A percentile compares a stretch with the other conserved stretches of the same genome.
phyloP scores from a whole-genome alignment of 202 grass and related monocot genomes.

The Dendrocalamus latiflorus region DNA sequence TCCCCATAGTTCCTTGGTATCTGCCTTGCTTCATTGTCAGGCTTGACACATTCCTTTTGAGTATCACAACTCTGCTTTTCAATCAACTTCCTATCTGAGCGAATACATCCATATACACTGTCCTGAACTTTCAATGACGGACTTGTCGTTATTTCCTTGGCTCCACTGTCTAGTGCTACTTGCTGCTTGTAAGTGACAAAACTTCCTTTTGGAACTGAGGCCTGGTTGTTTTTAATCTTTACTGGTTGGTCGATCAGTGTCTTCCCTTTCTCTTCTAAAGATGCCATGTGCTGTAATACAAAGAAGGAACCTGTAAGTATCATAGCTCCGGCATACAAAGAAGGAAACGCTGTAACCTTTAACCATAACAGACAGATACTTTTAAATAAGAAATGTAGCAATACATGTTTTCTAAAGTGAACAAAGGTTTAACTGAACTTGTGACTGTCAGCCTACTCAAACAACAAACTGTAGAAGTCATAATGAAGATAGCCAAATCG shows the following conservation, averaged over 20 bases:
- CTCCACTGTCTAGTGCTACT: background rate
- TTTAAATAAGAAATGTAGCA: background rate
- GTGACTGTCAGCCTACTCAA: background rate
- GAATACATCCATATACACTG: background rate
- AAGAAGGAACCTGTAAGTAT: background rate
- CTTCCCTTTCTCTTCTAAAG: constrained; percentile 20
- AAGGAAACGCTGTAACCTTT: background rate
- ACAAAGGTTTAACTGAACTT: background rate
- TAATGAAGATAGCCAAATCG: background rate
- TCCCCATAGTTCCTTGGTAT: constrained; percentile 2
- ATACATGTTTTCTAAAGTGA: background rate
- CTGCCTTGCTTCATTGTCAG: constrained; percentile 5
- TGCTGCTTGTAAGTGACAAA: constrained; percentile 37
- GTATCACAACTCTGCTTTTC: constrained; percentile 18
- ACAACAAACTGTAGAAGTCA: background rate
- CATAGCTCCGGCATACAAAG: background rate
- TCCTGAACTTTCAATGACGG: background rate
- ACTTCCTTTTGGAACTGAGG: constrained; percentile 18
- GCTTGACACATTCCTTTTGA: constrained; percentile 4
- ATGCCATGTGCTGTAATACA: constrained; percentile 5
- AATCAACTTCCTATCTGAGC: constrained; percentile 1
- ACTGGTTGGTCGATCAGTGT: background rate
- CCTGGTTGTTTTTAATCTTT: background rate
- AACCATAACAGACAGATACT: background rate
- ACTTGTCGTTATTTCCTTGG: constrained; percentile 18